Evolutionary conservation across 2,329 filamentous ascomycete species (phyloP).

Genomic region (Talaromyces albobiverticillius): DNA sequence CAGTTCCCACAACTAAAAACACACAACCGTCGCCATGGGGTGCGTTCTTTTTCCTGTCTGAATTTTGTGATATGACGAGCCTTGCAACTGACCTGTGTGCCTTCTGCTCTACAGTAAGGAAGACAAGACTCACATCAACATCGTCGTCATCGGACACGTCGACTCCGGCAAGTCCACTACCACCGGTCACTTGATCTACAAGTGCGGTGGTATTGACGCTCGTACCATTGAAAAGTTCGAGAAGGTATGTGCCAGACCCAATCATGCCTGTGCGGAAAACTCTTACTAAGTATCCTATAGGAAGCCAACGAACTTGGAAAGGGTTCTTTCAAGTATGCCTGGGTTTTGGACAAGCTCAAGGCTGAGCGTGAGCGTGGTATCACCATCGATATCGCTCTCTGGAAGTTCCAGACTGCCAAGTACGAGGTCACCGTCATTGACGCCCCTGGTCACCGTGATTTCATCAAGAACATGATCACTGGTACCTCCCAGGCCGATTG

Average conservation of each 20-base stretch:
- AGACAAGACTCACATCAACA: slow-evolving; percentile 93
- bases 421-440: slow-evolving; percentile 99
- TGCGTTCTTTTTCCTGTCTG: slow-evolving; percentile 36
- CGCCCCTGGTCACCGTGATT: slow-evolving; percentile 99
- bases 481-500: slow-evolving; percentile 99
- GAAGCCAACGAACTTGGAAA: slow-evolving; percentile 99
- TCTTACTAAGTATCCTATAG: slow-evolving; percentile 47
- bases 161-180: slow-evolving; percentile 99
- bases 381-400: slow-evolving; percentile 99
- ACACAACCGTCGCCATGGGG: slow-evolving; percentile 59
- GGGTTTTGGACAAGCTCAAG: slow-evolving; percentile 99
- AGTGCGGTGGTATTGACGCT: slow-evolving; percentile 99
- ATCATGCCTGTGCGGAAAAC: neutral
- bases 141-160: slow-evolving; percentile 99
- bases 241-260: slow-evolving; percentile 76
- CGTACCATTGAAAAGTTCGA: slow-evolving; percentile 99
- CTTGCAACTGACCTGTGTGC: slow-evolving; percentile 14
- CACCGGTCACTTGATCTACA: slow-evolving; percentile 97
- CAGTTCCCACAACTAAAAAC: slow-evolving; percentile 33
- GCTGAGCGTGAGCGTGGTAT: slow-evolving; percentile 99
- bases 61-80: neutral
- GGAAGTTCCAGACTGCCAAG: slow-evolving; percentile 99
- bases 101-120: slow-evolving; percentile 68
- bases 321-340: slow-evolving; percentile 99
- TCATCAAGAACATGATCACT: slow-evolving; percentile 99